Evolutionary conservation across 805 yeast species (phyloP), one percentile per base, ranked within the genome.

Genomic region (Candida berthetii): DNA sequence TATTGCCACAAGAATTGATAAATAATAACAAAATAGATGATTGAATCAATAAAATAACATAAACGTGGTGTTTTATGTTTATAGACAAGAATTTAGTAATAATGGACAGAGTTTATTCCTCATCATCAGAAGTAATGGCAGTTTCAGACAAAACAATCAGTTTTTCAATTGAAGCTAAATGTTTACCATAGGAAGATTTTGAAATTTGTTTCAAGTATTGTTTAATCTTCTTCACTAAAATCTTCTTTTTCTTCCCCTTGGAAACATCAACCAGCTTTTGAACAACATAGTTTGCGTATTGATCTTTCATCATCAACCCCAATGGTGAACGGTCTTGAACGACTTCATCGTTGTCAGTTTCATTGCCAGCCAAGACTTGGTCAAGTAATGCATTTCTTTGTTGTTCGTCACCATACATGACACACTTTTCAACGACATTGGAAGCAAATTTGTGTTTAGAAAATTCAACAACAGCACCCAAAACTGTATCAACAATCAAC

Each of bases 391-490:
- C 58, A 45, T 67, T 63, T 47, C 89, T 74, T 61, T 89, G 95
- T 6, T 64, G 68, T 8, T 66, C 61, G 15, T 76, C 70, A 37
- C 96, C 95, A 60, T 72, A 76, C 42, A 85, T 72, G 43, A 93
- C 86, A 53, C 96, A 86, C 60, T 87, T 89, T 62, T 93, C 99
- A 50, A 93, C 96, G 25, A 95, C 99, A 61, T 93, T 93, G 0
- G 96, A 88, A 2, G 99, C 98, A 69, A 89, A 93, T 64, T 93
- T 93, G 68, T 93, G 99, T 55, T 87, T 84, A n/a, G 96, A 86
- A 44, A 89, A 83, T 40, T 76, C 79, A 27, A 93, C 86, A 37
- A 87, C 81, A 16, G 80, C 74, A 22, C 81, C 81, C 27, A 79
- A 62, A 10, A 91, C 95, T 36, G 84, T 78, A 35, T 72, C 69